phyloP scores from a whole-genome alignment of 2,329 filamentous ascomycete species.

The Microdochium bolleyi region DNA sequence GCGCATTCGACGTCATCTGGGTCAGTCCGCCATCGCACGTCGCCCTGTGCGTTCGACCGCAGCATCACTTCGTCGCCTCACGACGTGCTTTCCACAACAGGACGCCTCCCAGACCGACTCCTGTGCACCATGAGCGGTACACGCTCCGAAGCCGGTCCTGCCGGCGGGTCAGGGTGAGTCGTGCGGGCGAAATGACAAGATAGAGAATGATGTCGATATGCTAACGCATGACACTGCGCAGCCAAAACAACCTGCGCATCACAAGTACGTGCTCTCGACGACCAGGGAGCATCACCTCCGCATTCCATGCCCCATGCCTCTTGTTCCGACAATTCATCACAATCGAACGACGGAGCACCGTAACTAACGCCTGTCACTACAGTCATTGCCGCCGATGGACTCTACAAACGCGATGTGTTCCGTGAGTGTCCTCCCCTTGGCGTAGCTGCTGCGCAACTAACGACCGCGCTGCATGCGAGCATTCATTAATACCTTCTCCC shows the following conservation, averaged over 20 bases:
- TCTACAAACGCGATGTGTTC: conserved; percentile 99
- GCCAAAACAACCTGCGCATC: conserved; percentile 81
- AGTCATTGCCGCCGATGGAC: conserved; percentile 98
- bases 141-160: conserved; percentile 51
- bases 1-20: background rate
- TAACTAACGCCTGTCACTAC: conserved; percentile 27
- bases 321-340: no score
- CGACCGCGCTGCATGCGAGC: background rate
- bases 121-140: conserved; percentile 26
- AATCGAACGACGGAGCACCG: background rate
- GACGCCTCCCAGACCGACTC: background rate
- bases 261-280: conserved; percentile 59
- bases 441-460: background rate
- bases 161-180: background rate
- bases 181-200: background rate
- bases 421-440: conserved; percentile 50
- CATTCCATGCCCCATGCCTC: background rate
- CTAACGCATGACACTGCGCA: conserved; percentile 29
- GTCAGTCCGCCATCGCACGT: background rate
- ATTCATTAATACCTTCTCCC: conserved; percentile 6
- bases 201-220: background rate
- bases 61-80: background rate
- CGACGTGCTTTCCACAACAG: background rate
- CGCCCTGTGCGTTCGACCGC: background rate
- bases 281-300: no score